Base-by-base conservation (phyloP, 495 filamentous ascomycete species). In the Viridothelium virens region DNA sequence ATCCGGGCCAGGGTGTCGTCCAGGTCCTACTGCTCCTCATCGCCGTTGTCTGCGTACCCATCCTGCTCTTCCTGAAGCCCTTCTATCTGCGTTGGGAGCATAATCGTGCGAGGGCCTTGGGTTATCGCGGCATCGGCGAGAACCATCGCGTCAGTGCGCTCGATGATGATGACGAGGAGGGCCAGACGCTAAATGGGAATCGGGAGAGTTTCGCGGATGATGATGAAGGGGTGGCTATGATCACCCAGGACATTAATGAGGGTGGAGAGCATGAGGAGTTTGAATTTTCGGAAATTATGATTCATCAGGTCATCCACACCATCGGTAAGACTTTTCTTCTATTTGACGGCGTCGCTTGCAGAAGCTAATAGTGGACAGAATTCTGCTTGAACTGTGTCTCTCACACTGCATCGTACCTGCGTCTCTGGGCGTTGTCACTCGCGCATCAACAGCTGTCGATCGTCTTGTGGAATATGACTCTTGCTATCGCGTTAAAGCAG, bases 381-480 rank as follows among this genome's bases (percentile, higher is more conserved):
- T 99, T 99, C 80, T 97, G 94, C 77, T 84, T 99, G 69, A 97
- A 97, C 80, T 97, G 92, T 79, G 93, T 99, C 71, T 97, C 94
- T 5, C 94, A 99, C 79, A 99, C 94, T 3, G 94, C 94, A 10
- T 97, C 95, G 5, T 99, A 99, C 78, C 88, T 99, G 48, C 94
- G 94, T 81, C 88, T 99, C 44, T 99, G 94, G 94, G 94, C 94
- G 38, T 79, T 99, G 70, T 97, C 94, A 2, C 87, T 99, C 59
- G 94, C 94, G 10, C 94, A 98, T 82, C 94, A 97, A 74, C 94
- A 97, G 81, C 90, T 99, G 38, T 96, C 91, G 18, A 87, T 91
- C 66, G 94, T 99, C 65, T 85, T 99, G 39, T 99, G 94, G 94
- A 80, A 83, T 68, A 99, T 99, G 94, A 99, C 94, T 11, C 79